Percentiles rank a stretch among this genome's conserved stretches.
Evolutionary conservation across 192 early-diverging fungal species (phyloP).

Genomic region (Entomortierella beljakovae): DNA sequence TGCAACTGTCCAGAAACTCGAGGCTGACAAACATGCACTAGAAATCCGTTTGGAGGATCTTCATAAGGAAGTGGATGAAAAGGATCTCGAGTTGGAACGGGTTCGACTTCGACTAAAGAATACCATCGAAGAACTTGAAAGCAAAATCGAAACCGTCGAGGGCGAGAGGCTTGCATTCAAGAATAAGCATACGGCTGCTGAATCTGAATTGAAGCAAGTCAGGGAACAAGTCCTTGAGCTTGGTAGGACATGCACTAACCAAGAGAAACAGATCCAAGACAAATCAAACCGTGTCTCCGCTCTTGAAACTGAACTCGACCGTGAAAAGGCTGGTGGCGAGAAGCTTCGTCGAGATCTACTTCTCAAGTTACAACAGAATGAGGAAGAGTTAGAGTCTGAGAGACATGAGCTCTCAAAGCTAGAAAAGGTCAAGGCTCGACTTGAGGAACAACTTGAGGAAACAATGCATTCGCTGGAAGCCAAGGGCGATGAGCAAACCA

Average conservation of each 20-base stretch:
- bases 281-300: conserved; percentile 33
- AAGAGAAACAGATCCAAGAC: conserved; percentile 54
- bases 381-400: conserved; percentile 44
- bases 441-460: conserved; percentile 65
- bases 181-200: conserved; percentile 51
- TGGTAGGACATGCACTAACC: conserved; percentile 44
- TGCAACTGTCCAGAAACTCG: conserved; percentile 25
- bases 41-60: conserved; percentile 72
- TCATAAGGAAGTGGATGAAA: conserved; percentile 70
- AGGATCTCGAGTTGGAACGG: conserved; percentile 72
- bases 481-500: conserved; percentile 70
- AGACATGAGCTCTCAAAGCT: conserved; percentile 33
- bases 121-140: conserved; percentile 48
- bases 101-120: conserved; percentile 50
- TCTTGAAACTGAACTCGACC: conserved; percentile 40
- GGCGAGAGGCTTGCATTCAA: conserved; percentile 42
- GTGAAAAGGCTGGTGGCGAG: conserved; percentile 37
- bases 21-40: conserved; percentile 60
- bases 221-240: conserved; percentile 42
- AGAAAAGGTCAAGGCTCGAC: conserved; percentile 48
- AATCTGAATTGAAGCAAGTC: conserved; percentile 48
- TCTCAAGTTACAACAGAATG: conserved; percentile 49
- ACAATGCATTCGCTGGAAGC: conserved; percentile 64
- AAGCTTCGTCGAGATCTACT: conserved; percentile 33
- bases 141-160: conserved; percentile 48